phyloP scores from a whole-genome alignment of 768 basidiomycete genomes.

The Phlebiopsis flavidoalba region DNA sequence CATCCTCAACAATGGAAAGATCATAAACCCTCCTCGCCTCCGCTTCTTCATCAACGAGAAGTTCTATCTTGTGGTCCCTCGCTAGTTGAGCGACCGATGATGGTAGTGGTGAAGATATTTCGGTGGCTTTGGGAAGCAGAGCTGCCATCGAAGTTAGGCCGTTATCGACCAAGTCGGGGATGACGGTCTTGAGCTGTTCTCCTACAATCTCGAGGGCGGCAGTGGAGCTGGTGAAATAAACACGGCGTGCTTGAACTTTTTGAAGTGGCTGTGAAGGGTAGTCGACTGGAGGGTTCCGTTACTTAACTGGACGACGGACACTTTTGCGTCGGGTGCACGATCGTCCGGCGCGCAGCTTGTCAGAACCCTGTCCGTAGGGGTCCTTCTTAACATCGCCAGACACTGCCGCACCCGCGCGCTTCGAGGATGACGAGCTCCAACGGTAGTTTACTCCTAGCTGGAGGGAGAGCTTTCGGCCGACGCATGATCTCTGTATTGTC shows the following conservation, averaged over 20 bases:
- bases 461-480: slow-evolving; percentile 19
- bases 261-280: neutral
- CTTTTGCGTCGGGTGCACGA: slow-evolving; percentile 4
- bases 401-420: slow-evolving; percentile 11
- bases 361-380: slow-evolving; percentile 12
- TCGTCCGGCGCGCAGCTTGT: slow-evolving; percentile 4
- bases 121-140: neutral
- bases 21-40: neutral
- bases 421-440: slow-evolving; percentile 46
- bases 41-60: slow-evolving; percentile 1
- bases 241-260: neutral
- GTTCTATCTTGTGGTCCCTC: neutral
- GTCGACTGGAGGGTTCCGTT: neutral
- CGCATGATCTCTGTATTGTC: slow-evolving; percentile 3
- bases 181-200: neutral
- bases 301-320: neutral
- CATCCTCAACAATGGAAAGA: neutral
- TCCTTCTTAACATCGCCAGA: slow-evolving; percentile 17
- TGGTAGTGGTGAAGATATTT: neutral
- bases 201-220: neutral
- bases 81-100: neutral
- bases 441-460: slow-evolving; percentile 53
- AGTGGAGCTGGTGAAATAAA: neutral
- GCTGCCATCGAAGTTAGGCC: neutral
- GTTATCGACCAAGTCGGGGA: neutral